Percentiles rank a stretch among this genome's conserved stretches.
These are phyloP conservation scores for Gentiana dahurica DNA, from an alignment of 257 asterid genomes.

Conservation along the genomic window DNA sequence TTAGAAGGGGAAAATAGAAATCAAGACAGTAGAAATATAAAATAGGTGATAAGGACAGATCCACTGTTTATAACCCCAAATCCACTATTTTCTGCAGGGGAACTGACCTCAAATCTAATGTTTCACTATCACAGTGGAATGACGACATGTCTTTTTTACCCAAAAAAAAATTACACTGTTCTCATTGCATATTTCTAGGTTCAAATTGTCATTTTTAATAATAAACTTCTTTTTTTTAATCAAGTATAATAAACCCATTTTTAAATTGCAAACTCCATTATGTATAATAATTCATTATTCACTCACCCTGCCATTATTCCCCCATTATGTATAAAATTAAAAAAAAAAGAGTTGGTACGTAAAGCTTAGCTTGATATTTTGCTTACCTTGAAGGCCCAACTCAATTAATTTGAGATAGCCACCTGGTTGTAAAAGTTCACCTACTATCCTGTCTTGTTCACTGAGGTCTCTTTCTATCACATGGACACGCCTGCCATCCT, in stretches of 20 bases:
- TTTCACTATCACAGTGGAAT: too few relatives aligned
- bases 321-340: not conserved
- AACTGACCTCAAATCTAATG: too few relatives aligned
- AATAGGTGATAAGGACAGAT: too few relatives aligned
- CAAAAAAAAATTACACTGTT: too few relatives aligned
- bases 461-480: conserved; percentile 74
- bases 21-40: too few relatives aligned
- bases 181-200: too few relatives aligned
- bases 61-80: too few relatives aligned
- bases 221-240: too few relatives aligned
- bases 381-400: conserved; percentile 66
- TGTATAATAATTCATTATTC: not conserved
- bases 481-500: conserved; percentile 71
- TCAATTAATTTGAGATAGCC: conserved; percentile 69
- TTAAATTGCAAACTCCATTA: not conserved
- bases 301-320: not conserved
- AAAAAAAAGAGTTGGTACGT: conserved; percentile 3
- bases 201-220: too few relatives aligned
- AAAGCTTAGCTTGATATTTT: not conserved
- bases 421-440: conserved; percentile 80
- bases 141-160: too few relatives aligned
- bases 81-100: too few relatives aligned
- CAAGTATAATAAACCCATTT: not conserved
- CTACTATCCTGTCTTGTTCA: conserved; percentile 77
- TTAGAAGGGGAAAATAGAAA: too few relatives aligned